Evolutionary conservation across 2,329 filamentous ascomycete genomes (phyloP), one percentile per base, ranked within the genome.

Genomic region (Pseudogymnoascus sp.): DNA sequence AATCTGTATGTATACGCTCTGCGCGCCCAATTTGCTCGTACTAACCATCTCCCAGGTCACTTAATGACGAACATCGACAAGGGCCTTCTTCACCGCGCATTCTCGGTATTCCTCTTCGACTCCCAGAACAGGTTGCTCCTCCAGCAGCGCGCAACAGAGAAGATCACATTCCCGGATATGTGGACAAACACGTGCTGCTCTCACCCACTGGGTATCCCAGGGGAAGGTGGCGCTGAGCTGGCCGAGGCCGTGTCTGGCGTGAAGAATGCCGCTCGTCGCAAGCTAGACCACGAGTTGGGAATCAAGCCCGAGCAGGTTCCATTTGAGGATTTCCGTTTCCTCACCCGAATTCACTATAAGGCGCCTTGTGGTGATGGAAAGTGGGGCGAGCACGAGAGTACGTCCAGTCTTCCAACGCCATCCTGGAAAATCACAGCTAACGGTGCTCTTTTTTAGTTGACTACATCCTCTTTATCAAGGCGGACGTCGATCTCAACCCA

Each of bases 151-250:
- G 94, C 94, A 28, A 80, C 87, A 42, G 93, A 97, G 80, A 99
- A 99, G 82, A 99, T 99, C 74, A 99, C 94, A 5, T 99, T 99
- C 79, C 93, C 94, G 59, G 91, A 96, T 75, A 92, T 97, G 88
- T 99, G 94, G 94, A 99, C 94, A 67, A 99, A 99, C 79, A 99
- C 94, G 33, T 99, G 94, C 83, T 99, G 94, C 82, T 99, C 94
- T 40, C 94, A 99, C 77, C 94, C 94, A 4, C 83, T 99, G 65
- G 90, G 91, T 63, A 89, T 97, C 68, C 90, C 94, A 7, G 88
- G 89, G 67, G 94, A 99, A 84, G 96, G 91, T 25, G 94, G 94
- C 66, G 84, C 86, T 33, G 89, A 88, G 68, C 81, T 99, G 47
- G 82, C 87, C 60, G 89, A 91, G 68, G 89, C 92, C 4, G 80